Evolutionary conservation across 345 rosid genomes (phyloP).

Genomic region (Brassica incana): DNA sequence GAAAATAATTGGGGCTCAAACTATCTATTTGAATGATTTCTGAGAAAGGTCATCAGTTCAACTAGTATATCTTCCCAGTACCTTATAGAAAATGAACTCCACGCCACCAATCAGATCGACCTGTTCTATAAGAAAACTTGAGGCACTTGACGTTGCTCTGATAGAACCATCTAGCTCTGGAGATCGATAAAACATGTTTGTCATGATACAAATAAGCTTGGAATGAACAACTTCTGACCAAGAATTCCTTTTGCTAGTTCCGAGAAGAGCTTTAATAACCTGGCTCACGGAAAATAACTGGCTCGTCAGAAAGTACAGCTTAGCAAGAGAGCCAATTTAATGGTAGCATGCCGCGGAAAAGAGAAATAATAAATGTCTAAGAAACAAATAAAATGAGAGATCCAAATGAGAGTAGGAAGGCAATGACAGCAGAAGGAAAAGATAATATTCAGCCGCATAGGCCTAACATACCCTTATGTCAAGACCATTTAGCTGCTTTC

Average conservation of each 20-base stretch:
- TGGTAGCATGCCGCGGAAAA: constrained; percentile 1
- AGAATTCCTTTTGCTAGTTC: constrained; percentile 71
- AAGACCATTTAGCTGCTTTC: constrained; percentile 81
- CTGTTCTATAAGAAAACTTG: constrained; percentile 75
- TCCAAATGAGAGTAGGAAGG: constrained; percentile 1
- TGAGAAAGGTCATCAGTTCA: neutral
- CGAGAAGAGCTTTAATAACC: constrained; percentile 82
- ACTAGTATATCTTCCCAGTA: constrained; percentile 35
- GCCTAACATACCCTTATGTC: constrained; percentile 78
- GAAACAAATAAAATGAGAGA: neutral
- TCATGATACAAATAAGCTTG: constrained; percentile 84
- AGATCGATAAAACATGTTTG: constrained; percentile 85
- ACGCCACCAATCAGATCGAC: constrained; percentile 95
- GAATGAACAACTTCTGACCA: constrained; percentile 98
- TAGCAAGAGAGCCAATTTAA: constrained; percentile 2
- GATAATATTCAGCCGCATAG: constrained; percentile 13
- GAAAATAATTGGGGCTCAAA: constrained; percentile 7
- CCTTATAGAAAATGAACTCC: constrained; percentile 89
- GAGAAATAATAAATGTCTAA: constrained; percentile 11
- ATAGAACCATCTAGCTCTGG: constrained; percentile 60
- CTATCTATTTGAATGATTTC: neutral
- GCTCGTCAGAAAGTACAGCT: constrained; percentile 28
- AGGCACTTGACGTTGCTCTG: constrained; percentile 41
- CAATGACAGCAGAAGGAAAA: constrained; percentile 9
- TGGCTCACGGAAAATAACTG: constrained; percentile 39